These are phyloP conservation scores for Candida oleophila DNA, from an alignment of 805 yeast species.

Conservation along the genomic window DNA sequence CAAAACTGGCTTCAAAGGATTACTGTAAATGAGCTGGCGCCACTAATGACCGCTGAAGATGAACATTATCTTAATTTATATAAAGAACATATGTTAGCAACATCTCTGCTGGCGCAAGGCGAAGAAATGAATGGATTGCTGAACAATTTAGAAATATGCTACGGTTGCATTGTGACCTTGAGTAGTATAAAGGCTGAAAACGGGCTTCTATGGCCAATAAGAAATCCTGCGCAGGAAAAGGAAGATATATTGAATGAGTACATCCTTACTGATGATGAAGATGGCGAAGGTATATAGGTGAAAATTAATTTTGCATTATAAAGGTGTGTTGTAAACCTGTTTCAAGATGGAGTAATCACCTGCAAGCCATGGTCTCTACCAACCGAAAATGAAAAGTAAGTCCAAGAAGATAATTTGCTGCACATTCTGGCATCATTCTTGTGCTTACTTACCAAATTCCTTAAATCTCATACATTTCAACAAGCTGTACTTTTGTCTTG, in stretches of 20 bases:
- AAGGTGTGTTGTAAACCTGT: too few species aligned
- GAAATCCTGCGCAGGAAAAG: constrained; percentile 20
- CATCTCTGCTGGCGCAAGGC: neutral
- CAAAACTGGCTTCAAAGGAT: constrained; percentile 66
- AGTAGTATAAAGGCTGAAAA: constrained; percentile 34
- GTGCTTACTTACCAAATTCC: too few species aligned
- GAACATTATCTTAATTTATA: constrained; percentile 22
- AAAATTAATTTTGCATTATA: too few species aligned
- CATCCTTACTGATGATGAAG: constrained; percentile 40
- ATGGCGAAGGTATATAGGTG: neutral
- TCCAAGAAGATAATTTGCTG: too few species aligned
- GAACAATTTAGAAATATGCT: constrained; percentile 51
- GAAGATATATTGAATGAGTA: constrained; percentile 48
- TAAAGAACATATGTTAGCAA: constrained; percentile 2
- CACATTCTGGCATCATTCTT: too few species aligned
- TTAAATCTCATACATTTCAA: too few species aligned
- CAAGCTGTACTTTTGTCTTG: too few species aligned
- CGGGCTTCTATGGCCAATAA: constrained; percentile 40
- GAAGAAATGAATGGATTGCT: constrained; percentile 7
- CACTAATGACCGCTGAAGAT: constrained; percentile 44
- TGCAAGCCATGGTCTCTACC: too few species aligned
- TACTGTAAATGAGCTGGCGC: constrained; percentile 58
- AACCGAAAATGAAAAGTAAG: too few species aligned
- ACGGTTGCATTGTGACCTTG: constrained; percentile 71
- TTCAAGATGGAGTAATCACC: too few species aligned